Percentiles rank a stretch among this genome's conserved stretches.
Evolutionary conservation across 768 basidiomycete genomes (phyloP).

Genomic region (Lyophyllum decastes): DNA sequence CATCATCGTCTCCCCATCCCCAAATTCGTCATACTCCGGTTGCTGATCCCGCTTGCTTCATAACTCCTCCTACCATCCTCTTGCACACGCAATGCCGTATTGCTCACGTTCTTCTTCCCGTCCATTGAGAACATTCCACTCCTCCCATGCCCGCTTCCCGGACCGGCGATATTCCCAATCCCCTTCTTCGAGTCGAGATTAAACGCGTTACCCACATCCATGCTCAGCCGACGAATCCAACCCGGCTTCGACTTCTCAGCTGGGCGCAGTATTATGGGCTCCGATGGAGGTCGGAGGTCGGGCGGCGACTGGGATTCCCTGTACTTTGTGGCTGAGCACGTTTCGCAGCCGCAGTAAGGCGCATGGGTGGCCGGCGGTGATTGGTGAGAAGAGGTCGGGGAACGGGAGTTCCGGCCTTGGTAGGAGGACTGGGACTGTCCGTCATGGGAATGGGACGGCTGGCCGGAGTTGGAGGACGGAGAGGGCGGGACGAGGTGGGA

Average conservation of each 20-base stretch:
- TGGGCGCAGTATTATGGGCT: conserved; percentile 45
- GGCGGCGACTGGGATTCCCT: conserved; percentile 29
- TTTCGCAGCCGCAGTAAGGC: conserved; percentile 66
- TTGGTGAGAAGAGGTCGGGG: conserved; percentile 28
- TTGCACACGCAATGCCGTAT: conserved; percentile 29
- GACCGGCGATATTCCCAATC: conserved; percentile 21
- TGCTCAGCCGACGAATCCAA: conserved; percentile 78
- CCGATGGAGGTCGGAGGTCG: conserved; percentile 41
- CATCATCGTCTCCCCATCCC: conserved; percentile 36
- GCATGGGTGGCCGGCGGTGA: conserved; percentile 46
- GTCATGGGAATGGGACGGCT: conserved; percentile 19
- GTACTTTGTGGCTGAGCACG: conserved; percentile 64
- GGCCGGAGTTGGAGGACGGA: conserved; percentile 12
- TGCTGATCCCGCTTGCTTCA: conserved; percentile 41
- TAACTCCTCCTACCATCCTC: conserved; percentile 56
- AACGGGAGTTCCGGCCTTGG: conserved; percentile 21
- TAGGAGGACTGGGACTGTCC: conserved; percentile 16
- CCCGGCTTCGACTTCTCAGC: conserved; percentile 57
- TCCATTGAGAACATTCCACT: conserved; percentile 42
- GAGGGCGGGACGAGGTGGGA: conserved; percentile 42
- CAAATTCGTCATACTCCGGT: conserved; percentile 56
- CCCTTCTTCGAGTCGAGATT: conserved; percentile 55
- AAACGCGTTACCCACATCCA: conserved; percentile 67
- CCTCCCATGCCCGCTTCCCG: conserved; percentile 18
- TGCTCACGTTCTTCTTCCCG: conserved; percentile 52